phyloP scores from a whole-genome alignment of 1,139 yeast species.

The Kurtzmaniella natalensis region DNA sequence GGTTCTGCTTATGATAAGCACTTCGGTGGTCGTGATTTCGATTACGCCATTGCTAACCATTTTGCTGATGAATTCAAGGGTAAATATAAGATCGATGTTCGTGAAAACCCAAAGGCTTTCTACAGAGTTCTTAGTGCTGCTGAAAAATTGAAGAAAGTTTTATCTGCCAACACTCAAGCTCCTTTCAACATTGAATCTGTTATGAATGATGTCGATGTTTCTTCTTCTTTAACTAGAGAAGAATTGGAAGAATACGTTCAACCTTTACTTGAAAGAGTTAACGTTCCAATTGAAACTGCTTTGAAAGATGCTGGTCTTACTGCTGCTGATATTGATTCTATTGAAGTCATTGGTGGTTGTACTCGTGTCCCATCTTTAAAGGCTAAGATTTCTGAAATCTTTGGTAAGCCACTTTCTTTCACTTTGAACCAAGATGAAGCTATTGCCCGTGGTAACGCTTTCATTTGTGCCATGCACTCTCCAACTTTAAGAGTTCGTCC shows the following conservation, averaged over 20 bases:
- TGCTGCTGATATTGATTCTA: conserved; percentile 73
- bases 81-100: conserved; percentile 91
- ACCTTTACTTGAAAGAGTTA: conserved; percentile 75
- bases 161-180: conserved; percentile 93
- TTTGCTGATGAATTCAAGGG: conserved; percentile 87
- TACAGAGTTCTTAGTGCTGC: conserved; percentile 88
- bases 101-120: conserved; percentile 90
- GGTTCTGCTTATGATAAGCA: conserved; percentile 93
- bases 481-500: conserved; percentile 99
- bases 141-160: conserved; percentile 90
- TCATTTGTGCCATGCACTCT: conserved; percentile 98
- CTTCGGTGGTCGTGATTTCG: conserved; percentile 98
- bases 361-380: conserved; percentile 95
- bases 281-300: conserved; percentile 77
- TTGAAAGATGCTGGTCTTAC: conserved; percentile 74
- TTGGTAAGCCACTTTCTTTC: conserved; percentile 83
- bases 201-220: conserved; percentile 95
- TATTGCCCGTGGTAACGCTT: conserved; percentile 98
- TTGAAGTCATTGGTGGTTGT: conserved; percentile 97
- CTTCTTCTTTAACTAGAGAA: conserved; percentile 84
- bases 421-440: conserved; percentile 99
- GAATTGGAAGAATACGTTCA: conserved; percentile 85
- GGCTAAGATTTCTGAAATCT: conserved; percentile 71
- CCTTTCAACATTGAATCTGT: conserved; percentile 95
- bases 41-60: conserved; percentile 88